phyloP scores from a whole-genome alignment of 345 rosid species.

The Moringa oleifera region DNA sequence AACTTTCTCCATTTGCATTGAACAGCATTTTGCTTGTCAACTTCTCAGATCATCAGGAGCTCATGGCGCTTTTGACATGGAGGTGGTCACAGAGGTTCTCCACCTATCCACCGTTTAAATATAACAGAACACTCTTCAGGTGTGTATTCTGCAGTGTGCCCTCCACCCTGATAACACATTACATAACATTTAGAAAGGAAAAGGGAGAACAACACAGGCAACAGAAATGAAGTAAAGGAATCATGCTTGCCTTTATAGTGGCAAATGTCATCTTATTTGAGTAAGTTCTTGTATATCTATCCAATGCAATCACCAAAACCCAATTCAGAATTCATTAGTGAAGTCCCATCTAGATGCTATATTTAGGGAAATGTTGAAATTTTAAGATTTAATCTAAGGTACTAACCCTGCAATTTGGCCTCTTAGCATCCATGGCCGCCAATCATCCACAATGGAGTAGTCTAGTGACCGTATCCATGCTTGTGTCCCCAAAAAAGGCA shows the following conservation, averaged over 20 bases:
- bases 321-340: too few relatives aligned
- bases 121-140: constrained; percentile 43
- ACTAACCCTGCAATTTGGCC: constrained; percentile 62
- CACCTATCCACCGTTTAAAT: too few relatives aligned
- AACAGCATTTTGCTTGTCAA: too few relatives aligned
- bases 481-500: constrained; percentile 50
- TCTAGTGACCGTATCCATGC: constrained; percentile 56
- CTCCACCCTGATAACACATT: constrained; percentile 51
- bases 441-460: constrained; percentile 47
- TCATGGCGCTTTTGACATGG: too few relatives aligned
- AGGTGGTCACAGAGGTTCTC: too few relatives aligned
- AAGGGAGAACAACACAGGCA: neutral
- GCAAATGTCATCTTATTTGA: constrained; percentile 64
- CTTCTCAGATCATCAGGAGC: too few relatives aligned
- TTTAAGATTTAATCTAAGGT: too few relatives aligned
- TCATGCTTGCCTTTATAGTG: constrained; percentile 59
- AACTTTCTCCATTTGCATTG: too few relatives aligned
- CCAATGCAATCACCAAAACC: too few relatives aligned
- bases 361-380: neutral
- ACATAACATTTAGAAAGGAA: neutral
- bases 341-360: too few relatives aligned
- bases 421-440: constrained; percentile 49
- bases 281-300: constrained; percentile 57
- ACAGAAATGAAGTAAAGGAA: neutral
- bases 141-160: constrained; percentile 47